Evolutionary conservation across 768 basidiomycete species (phyloP), one percentile per base, ranked within the genome.

Genomic region (Agaricus blazei): DNA sequence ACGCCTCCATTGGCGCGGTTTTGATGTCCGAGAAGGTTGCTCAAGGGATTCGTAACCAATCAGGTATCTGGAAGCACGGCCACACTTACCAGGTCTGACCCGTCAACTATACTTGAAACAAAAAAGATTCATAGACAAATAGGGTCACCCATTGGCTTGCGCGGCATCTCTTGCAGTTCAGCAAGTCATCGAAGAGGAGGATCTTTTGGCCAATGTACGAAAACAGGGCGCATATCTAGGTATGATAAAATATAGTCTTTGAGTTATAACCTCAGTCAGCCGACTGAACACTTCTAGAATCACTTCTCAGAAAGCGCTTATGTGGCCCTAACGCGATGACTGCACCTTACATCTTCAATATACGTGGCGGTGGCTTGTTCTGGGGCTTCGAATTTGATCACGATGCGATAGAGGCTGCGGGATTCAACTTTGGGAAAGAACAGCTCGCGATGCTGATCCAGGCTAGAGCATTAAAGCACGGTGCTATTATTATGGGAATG

Each of bases 351-450:
- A 78, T 81, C 3, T 90, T 86, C 63, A 90, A 93, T 65, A 81
- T 93, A 57, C 85, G 93, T 28, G 93, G 93, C 9, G 82, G 83
- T 19, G 93, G 93, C 34, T 79, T 84, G 28, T 91, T 93, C 72
- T 93, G 88, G 87, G 87, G 75, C 24, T 71, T 94, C 52, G 92
- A 94, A 65, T 93, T 91, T 59, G 88, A 92, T 61, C 83, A 88
- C 59, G 74, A 75, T 4, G 66, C 65, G 14, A 64, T 68, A 11
- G 72, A 75, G 53, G 76, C 72, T 9, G 56, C 67, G 37, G 66
- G 67, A n/a, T 49, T 82, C 15, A 72, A 83, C 56, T 76, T 88
- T 56, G 74, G 75, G 60, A 78, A 75, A 2, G 58, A 77, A 47
- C 66, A 68, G 36, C 89, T 93, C 62, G 89, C 83, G 15, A 81